Evolutionary conservation across 176 grass and related monocot species (phyloP).

Genomic region (Oryza officinalis): DNA sequence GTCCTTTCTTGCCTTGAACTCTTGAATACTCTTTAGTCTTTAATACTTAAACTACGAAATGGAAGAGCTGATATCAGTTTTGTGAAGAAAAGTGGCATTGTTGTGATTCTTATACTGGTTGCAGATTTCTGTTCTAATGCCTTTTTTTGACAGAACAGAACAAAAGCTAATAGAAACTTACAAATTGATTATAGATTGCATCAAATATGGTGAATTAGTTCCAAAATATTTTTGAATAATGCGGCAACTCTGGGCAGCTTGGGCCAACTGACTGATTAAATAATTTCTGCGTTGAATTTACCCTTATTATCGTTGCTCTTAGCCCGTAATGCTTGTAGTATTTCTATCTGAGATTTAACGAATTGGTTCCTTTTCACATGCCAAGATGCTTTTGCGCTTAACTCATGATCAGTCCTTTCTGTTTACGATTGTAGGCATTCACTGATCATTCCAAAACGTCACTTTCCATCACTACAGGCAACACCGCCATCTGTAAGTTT

Average conservation of each 20-base stretch:
- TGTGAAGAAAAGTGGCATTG: not conserved
- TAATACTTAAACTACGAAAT: not conserved
- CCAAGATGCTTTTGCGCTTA: not conserved
- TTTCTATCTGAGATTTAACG: not conserved
- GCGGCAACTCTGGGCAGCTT: not conserved
- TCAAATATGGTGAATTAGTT: not conserved
- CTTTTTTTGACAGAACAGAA: not conserved
- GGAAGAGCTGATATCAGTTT: not conserved
- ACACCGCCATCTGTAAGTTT: slow-evolving; percentile 77
- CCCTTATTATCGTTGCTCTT: slow-evolving; percentile 3
- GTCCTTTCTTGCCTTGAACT: not conserved
- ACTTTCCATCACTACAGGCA: slow-evolving; percentile 64
- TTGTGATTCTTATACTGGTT: not conserved
- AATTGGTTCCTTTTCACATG: not conserved
- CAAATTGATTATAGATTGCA: not conserved
- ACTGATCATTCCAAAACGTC: slow-evolving; percentile 81
- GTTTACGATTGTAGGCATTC: slow-evolving; percentile 55
- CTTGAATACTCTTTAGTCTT: not conserved
- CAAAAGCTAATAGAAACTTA: not conserved
- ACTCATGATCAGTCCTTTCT: not conserved
- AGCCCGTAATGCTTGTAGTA: not conserved
- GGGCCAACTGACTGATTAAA: not conserved
- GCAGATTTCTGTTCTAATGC: not conserved
- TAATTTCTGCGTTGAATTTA: not conserved
- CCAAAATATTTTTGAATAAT: not conserved